phyloP scores from a whole-genome alignment of 495 filamentous ascomycete genomes.

The Annulohypoxylon moriforme region DNA sequence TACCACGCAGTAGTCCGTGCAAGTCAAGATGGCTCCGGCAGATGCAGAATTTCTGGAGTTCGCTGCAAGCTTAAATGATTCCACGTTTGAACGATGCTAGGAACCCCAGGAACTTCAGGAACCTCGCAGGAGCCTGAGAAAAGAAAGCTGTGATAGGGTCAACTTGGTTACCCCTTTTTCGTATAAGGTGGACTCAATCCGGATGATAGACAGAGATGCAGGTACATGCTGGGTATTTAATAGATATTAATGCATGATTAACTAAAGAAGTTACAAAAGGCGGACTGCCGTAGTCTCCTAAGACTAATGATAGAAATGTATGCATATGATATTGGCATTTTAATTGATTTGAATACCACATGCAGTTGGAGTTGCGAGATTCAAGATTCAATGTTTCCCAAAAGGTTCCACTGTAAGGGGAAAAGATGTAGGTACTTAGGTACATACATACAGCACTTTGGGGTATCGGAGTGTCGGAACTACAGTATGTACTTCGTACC shows the following conservation, averaged over 20 bases:
- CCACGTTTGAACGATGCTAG: neutral
- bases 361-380: conserved; percentile 5
- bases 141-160: neutral
- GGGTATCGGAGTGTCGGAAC: neutral
- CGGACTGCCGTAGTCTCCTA: neutral
- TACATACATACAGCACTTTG: too few species aligned
- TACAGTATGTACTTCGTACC: neutral
- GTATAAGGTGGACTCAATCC: neutral
- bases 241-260: neutral
- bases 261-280: neutral
- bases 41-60: conserved; percentile 29
- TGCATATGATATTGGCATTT: conserved; percentile 9
- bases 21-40: conserved; percentile 29
- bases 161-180: neutral
- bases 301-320: neutral
- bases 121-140: neutral
- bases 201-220: neutral
- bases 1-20: conserved; percentile 11
- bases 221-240: too few species aligned
- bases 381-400: conserved; percentile 9
- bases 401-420: neutral
- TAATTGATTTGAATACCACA: conserved; percentile 9
- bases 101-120: neutral
- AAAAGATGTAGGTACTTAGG: neutral
- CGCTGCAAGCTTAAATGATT: conserved; percentile 9